These are phyloP conservation scores for Leucocoprinus leucothites DNA, from an alignment of 768 basidiomycete species.

Conservation along the genomic window DNA sequence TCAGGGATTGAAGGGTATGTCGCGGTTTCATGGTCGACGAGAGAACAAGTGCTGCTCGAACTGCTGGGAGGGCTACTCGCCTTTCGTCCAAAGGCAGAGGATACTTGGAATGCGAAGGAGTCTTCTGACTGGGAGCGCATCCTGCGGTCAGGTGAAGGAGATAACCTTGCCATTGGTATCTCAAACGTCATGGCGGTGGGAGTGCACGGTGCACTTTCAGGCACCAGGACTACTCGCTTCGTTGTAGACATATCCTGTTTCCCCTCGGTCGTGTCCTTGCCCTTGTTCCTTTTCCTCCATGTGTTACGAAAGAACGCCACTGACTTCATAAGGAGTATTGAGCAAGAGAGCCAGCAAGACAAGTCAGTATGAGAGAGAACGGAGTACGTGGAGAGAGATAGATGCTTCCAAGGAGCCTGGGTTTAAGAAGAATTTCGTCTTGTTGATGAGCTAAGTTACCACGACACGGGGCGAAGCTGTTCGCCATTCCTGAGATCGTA, in stretches of 20 bases:
- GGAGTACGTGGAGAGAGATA: background rate
- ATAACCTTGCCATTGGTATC: background rate
- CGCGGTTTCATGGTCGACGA: background rate
- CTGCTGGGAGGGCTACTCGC: background rate
- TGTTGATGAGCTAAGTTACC: conserved; percentile 20
- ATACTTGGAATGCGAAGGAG: background rate
- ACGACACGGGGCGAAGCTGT: conserved; percentile 18
- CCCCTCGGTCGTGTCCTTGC: conserved; percentile 1
- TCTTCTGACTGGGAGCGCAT: conserved; percentile 2
- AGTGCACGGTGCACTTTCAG: conserved; percentile 5
- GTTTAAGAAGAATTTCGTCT: conserved; percentile 1
- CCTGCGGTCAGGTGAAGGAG: background rate
- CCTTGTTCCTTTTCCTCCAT: conserved; percentile 34
- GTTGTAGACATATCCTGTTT: background rate
- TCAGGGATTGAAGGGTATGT: background rate
- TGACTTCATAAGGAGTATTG: conserved; percentile 31
- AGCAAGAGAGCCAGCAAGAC: conserved; percentile 1
- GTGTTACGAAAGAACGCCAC: conserved; percentile 35
- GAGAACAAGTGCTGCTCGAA: conserved; percentile 2
- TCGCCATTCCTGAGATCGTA: conserved; percentile 23
- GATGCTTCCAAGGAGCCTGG: conserved; percentile 8
- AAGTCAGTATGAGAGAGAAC: background rate
- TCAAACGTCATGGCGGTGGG: conserved; percentile 3
- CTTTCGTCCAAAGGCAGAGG: conserved; percentile 1
- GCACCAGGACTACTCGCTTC: background rate